Evolutionary conservation across 768 basidiomycete genomes (phyloP), one percentile per base, ranked within the genome.

Genomic region (Clitopilus passeckerianus): DNA sequence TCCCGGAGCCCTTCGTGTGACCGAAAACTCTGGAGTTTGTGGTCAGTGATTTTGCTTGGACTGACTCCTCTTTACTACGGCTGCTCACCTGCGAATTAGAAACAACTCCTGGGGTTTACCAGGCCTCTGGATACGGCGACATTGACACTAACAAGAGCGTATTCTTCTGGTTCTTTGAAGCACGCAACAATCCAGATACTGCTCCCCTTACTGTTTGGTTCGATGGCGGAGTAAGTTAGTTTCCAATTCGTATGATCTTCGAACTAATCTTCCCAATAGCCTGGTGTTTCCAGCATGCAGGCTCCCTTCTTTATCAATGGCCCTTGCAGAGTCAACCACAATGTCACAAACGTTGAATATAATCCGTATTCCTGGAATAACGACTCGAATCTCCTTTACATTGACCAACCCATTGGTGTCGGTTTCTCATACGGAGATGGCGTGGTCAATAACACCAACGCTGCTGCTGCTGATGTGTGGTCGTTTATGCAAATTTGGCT

Each of bases 271-370:
- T 20, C 33, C 33, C 12, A 24, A 16, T 60, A 81, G 79, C 84
- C 84, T 23, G 83, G 83, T 33, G 77, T 77, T 64, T 82, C 82
- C 1, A 80, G 80, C 50, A 81, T 81, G 73, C 73, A 86, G 0
- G 89, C 27, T 30, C 87, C 2, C 75, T 90, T 10, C 79, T 90
- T 61, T 87, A 89, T 79, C 89, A 90, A 79, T 64, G 90, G 91
- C 2, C 91, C 91, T 1, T 93, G 91, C 69, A 74, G 80, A 22
- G 82, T 86, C 58, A 80, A 73, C 18, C 83, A 82, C 64, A 81
- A 84, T 66, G 79, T 76, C 61, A 74, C 70, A 1, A 68, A 72
- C 27, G 80, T 86, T 20, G 70, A 72, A 0, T 66, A 74, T 18
- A 87, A 87, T 64, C 80, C 82, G 0, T 79, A 70, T 64, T 82